Percentiles rank a stretch among this genome's conserved stretches.
Evolutionary conservation across 2,329 filamentous ascomycete genomes (phyloP).

Genomic region (Hortaea werneckii): DNA sequence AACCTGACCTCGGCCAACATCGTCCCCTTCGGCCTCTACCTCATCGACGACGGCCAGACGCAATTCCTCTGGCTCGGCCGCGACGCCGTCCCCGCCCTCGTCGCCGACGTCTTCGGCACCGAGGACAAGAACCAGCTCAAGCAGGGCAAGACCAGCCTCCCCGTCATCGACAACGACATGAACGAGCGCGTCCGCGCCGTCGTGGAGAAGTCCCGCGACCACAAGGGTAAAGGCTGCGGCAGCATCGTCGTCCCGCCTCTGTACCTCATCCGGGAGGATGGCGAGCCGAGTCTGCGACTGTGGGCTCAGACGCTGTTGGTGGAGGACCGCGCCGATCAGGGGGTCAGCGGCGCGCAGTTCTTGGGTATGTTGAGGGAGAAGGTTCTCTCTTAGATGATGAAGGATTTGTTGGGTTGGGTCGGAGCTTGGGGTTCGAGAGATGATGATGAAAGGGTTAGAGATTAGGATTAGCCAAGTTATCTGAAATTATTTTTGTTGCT

Average conservation of each 20-base stretch:
- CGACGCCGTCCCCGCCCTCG: conserved; percentile 80
- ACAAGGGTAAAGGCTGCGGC: conserved; percentile 75
- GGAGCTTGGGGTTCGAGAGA: too few relatives aligned
- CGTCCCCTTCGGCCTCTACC: conserved; percentile 81
- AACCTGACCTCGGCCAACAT: conserved; percentile 85
- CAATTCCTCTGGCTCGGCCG: conserved; percentile 96
- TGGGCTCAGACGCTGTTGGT: conserved; percentile 96
- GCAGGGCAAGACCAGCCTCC: conserved; percentile 80
- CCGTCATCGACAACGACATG: conserved; percentile 89
- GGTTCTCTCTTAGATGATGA: conserved; percentile 43
- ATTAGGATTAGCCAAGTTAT: too few relatives aligned
- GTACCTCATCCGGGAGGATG: conserved; percentile 89
- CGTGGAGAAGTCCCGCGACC: conserved; percentile 82
- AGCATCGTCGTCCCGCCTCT: conserved; percentile 88
- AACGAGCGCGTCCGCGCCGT: conserved; percentile 88
- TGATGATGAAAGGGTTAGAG: too few relatives aligned
- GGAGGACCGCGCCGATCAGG: conserved; percentile 89
- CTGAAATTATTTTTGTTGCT: too few relatives aligned
- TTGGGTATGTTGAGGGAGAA: conserved; percentile 88
- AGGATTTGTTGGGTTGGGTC: not conserved
- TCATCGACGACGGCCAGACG: conserved; percentile 94
- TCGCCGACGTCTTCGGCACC: conserved; percentile 83
- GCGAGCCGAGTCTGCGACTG: conserved; percentile 85
- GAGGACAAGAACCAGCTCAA: conserved; percentile 74
- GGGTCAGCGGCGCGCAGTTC: conserved; percentile 87